A percentile compares a stretch with the other conserved stretches of the same genome.
Evolutionary conservation across 1,284 basidiomycete genomes (phyloP).

Genomic region (Vanrija sp.): DNA sequence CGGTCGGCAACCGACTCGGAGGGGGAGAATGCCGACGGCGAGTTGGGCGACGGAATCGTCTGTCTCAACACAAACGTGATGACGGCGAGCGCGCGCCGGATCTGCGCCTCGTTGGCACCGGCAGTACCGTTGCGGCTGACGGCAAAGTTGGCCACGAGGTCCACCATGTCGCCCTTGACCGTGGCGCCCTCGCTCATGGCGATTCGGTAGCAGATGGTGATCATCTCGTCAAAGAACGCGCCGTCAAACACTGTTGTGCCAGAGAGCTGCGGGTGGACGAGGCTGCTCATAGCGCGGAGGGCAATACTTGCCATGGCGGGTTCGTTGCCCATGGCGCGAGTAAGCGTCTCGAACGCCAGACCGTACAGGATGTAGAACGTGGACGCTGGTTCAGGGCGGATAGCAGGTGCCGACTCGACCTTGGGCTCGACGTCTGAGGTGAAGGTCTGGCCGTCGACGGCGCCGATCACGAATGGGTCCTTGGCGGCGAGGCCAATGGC

Average conservation of each 20-base stretch:
- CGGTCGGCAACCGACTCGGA: conserved; percentile 57
- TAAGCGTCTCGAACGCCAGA: conserved; percentile 83
- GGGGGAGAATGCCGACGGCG: conserved; percentile 49
- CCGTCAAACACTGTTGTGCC: conserved; percentile 76
- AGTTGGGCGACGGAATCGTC: conserved; percentile 59
- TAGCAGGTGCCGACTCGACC: conserved; percentile 24
- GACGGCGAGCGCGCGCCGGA: conserved; percentile 41
- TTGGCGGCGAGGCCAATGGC: conserved; percentile 70
- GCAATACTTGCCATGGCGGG: conserved; percentile 56
- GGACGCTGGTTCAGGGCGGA: conserved; percentile 65
- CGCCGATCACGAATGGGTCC: conserved; percentile 66
- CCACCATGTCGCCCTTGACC: conserved; percentile 71
- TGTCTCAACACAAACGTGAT: conserved; percentile 72
- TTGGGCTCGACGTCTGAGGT: conserved; percentile 15
- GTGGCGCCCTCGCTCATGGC: conserved; percentile 76
- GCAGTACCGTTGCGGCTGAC: conserved; percentile 47
- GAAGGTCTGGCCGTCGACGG: conserved; percentile 71
- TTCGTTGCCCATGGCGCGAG: conserved; percentile 60
- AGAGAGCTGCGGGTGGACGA: conserved; percentile 73
- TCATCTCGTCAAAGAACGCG: conserved; percentile 83
- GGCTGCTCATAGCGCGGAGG: conserved; percentile 70
- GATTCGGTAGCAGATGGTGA: conserved; percentile 81
- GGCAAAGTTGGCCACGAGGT: conserved; percentile 65
- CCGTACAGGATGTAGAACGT: conserved; percentile 91
- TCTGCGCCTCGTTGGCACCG: conserved; percentile 34